These are phyloP conservation scores for Ceratobasidium sp. DNA, from an alignment of 1,284 basidiomycete genomes.

Conservation along the genomic window DNA sequence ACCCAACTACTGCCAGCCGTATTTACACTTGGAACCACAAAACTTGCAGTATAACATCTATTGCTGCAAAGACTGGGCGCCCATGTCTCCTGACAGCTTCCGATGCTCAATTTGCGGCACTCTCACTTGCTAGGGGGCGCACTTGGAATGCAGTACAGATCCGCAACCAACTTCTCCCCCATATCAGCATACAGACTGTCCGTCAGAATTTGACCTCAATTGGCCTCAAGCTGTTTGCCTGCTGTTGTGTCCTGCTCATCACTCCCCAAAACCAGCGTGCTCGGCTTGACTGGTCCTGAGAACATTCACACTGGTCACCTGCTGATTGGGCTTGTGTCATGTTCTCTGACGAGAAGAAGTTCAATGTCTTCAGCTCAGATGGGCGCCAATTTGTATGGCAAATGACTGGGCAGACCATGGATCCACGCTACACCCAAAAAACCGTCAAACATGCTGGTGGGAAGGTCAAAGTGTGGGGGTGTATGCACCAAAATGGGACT, in stretches of 20 bases:
- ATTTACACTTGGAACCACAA: conserved; percentile 23
- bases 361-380: conserved; percentile 29
- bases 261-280: neutral
- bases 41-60: conserved; percentile 10
- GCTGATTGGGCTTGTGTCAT: conserved; percentile 14
- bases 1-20: conserved; percentile 18
- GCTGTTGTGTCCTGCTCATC: neutral
- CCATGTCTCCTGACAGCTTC: conserved; percentile 7
- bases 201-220: neutral
- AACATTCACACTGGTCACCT: conserved; percentile 4
- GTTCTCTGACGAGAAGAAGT: conserved; percentile 8
- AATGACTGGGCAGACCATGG: conserved; percentile 19
- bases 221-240: conserved; percentile 1
- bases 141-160: conserved; percentile 13
- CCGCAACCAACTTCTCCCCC: conserved; percentile 7
- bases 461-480: conserved; percentile 49
- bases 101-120: conserved; percentile 13
- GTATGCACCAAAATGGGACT: conserved; percentile 37
- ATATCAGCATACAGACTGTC: conserved; percentile 23
- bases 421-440: conserved; percentile 17
- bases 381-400: conserved; percentile 23
- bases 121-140: neutral
- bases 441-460: conserved; percentile 48
- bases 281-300: conserved; percentile 2
- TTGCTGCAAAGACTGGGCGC: conserved; percentile 17